Evolutionary conservation across 768 basidiomycete genomes (phyloP), one percentile per base, ranked within the genome.

Genomic region (Exidia glandulosa): DNA sequence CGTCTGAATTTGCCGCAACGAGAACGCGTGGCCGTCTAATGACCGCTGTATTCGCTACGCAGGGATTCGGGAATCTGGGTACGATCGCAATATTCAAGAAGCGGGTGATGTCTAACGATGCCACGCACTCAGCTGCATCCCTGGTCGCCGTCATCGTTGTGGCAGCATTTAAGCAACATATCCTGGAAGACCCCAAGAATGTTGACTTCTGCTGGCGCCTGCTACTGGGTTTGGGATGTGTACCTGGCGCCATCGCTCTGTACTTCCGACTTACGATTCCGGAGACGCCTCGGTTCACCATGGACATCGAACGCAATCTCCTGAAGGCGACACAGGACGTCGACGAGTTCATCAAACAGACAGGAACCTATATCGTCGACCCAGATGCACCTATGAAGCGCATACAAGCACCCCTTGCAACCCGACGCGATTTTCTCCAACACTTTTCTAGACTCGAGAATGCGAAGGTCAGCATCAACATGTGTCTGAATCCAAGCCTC

Each of bases 211-310:
- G 83, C 69, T 94, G 92, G 92, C 86, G 92, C 66, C 73, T 94
- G 56, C 79, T 94, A 67, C 91, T 95, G 70, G 92, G 92, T 67
- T 76, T 94, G 34, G 92, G 92, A 50, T 88, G 86, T 60, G 76
- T 95, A 57, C 93, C 92, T 34, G 92, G 83, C 59, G 78, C 77
- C 45, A 68, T 92, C 60, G 91, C 90, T 25, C 82, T 94, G 56
- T 94, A 92, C 77, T 94, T 90, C 86, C 89, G 92, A 69, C 80
- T 94, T 33, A 93, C 91, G 29, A 93, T 94, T 67, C 90, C 92
- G 3, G 91, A 94, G 71, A 94, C 91, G 0, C 92, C 92, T 30
- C 89, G 92, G 63, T 85, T 80, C 71, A 95, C 92, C 61, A 93
- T 94, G 87, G 92, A 94, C 76, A 81, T 94, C 62, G 90, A 93